Base-by-base conservation (phyloP, 106 monocot species). In the Agapanthus africanus region DNA sequence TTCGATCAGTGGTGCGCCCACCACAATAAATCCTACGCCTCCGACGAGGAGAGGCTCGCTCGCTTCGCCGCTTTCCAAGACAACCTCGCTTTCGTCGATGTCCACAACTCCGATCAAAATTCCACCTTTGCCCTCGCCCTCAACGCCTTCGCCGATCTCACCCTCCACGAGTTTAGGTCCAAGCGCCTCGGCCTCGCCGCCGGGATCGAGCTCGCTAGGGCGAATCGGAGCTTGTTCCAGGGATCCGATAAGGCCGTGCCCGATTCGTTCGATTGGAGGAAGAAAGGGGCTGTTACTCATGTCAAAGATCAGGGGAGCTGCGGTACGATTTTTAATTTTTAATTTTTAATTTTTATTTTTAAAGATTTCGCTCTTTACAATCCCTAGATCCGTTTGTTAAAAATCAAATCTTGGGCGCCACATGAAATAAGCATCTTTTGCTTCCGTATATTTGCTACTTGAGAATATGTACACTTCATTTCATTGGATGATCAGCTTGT, bases 231-330 rank as follows among this genome's bases (percentile, higher is more conserved):
- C 40, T 66, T 73, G 44, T 77, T 78, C 32, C 11, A 0, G 37
- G 80, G 68, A 19, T 63, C 33, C 2, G 66, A 21, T 60, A 63
- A 37, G 18, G 63, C 57, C 11, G 71, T 87, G 4, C 97, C 89
- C 2, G 87, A 79, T 23, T 76, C 82, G 61, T 19, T 97, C 6
- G 89, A 99, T 79, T 99, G 97, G 97, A 86, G 97, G 79, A 28
- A 87, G 51, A 84, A 76, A 23, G 97, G 97, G 21, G 92, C 82
- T 11, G 97, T 99, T 16, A 99, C 97, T 22, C 26, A 64, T 0
- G 84, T 99, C 57, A 99, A 99, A 59, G 89, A 99, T 79, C 97
- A 99, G 78, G 82, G 84, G 1, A 85, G 84, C 77, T 99, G 97
- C 34, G 97, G 97, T 99, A 78, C 21, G 34, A 33, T 37, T 1